These are phyloP conservation scores for Thecaphora frezii DNA, from an alignment of 1,284 basidiomycete genomes.

Conservation along the genomic window DNA sequence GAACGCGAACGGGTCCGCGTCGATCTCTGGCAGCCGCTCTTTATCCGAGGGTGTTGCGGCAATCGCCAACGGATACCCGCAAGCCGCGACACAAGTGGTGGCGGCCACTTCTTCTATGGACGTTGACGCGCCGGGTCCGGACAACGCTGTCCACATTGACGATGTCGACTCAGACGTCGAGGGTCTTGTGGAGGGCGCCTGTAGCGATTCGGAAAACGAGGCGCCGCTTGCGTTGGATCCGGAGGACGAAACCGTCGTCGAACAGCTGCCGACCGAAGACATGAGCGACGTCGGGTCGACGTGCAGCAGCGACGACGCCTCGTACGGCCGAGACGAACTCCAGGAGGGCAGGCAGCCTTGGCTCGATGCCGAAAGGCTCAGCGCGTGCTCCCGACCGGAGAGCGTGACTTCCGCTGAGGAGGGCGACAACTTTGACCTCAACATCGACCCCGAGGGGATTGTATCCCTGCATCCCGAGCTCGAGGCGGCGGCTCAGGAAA, in stretches of 20 bases:
- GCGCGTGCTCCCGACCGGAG: slow-evolving; percentile 20
- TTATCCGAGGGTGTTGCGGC: not conserved
- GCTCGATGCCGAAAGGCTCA: slow-evolving; percentile 28
- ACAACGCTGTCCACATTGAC: not conserved
- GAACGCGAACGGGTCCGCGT: not conserved
- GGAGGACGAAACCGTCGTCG: not conserved
- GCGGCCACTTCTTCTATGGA: slow-evolving; percentile 16
- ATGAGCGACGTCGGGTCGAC: slow-evolving; percentile 35
- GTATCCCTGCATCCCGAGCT: slow-evolving; percentile 52
- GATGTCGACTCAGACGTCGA: not conserved
- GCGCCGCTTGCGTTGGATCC: no score
- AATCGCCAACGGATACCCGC: not conserved
- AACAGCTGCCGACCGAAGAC: slow-evolving; percentile 3
- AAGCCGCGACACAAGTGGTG: not conserved
- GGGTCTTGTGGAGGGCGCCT: not conserved
- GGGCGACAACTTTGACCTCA: slow-evolving; percentile 37
- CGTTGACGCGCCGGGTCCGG: slow-evolving; percentile 15
- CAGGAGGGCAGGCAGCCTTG: slow-evolving; percentile 13
- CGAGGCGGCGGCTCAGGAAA: slow-evolving; percentile 48
- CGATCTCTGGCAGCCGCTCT: not conserved
- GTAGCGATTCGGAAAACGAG: slow-evolving; percentile 10
- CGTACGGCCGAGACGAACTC: slow-evolving; percentile 10
- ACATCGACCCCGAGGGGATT: slow-evolving; percentile 52
- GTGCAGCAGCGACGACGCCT: slow-evolving; percentile 26
- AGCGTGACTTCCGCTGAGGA: slow-evolving; percentile 41